phyloP scores from a whole-genome alignment of 805 yeast genomes.

The Nakazawaea ambrosiae region DNA sequence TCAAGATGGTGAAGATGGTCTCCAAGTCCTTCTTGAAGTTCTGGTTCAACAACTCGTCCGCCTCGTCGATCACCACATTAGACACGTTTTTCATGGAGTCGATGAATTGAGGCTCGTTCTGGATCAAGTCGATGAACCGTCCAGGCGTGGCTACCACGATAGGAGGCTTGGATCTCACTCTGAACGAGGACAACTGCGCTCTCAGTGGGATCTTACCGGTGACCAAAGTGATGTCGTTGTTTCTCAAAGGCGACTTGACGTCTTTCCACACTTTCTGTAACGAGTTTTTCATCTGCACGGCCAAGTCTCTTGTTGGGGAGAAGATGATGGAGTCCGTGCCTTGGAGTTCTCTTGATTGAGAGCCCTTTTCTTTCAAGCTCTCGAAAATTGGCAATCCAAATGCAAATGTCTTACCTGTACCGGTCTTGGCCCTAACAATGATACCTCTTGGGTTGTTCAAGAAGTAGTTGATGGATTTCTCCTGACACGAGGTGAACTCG shows the following conservation, averaged over 20 bases:
- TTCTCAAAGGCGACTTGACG: slow-evolving; percentile 8
- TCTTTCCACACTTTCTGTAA: slow-evolving; percentile 36
- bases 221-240: slow-evolving; percentile 38
- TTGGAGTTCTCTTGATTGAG: slow-evolving; percentile 19
- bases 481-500: slow-evolving; percentile 64
- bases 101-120: slow-evolving; percentile 34
- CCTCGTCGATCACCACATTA: slow-evolving; percentile 80
- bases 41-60: slow-evolving; percentile 77
- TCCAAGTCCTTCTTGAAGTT: slow-evolving; percentile 69
- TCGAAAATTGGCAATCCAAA: slow-evolving; percentile 78
- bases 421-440: slow-evolving; percentile 88
- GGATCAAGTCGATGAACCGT: slow-evolving; percentile 58
- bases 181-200: slow-evolving; percentile 26
- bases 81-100: slow-evolving; percentile 45
- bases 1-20: slow-evolving; percentile 45
- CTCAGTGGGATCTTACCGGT: slow-evolving; percentile 60
- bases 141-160: slow-evolving; percentile 74
- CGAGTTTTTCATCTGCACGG: slow-evolving; percentile 71
- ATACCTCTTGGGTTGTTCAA: slow-evolving; percentile 48
- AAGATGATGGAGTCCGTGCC: slow-evolving; percentile 59
- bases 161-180: slow-evolving; percentile 33
- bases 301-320: slow-evolving; percentile 90
- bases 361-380: slow-evolving; percentile 32
- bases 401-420: slow-evolving; percentile 92
- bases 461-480: slow-evolving; percentile 51